Base-by-base conservation (phyloP, 768 basidiomycete genomes). In the Phlegmacium glaucopus region DNA sequence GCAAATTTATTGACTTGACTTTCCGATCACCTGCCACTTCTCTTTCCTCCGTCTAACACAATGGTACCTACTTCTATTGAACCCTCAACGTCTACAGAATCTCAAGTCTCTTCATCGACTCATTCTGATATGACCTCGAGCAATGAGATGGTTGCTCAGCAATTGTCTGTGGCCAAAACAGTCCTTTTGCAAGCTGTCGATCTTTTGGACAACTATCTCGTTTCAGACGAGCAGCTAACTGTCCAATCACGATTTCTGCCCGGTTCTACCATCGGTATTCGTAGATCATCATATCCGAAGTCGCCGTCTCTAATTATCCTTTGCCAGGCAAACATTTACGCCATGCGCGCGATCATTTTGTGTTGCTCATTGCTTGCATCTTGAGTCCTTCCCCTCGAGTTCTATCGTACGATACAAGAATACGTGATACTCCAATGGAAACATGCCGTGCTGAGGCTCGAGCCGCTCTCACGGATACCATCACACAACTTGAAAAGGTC, bases 351-450 rank as follows among this genome's bases (percentile, higher is more conserved):
- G 90, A 92, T 58, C 91, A 93, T 59, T 93, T 88, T 60, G 70
- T 75, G 44, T 75, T 91, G 22, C 74, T 91, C 5, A 58, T 82
- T 36, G 78, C 84, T 28, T 78, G 74, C 38, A 65, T 83, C 42
- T 59, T 70, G 34, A 58, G 54, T 16, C 69, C 74, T 10, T 59
- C 72, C 22, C 74, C 76, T 15, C 71, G 77, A 57, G 67, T 79
- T 36, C 61, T 93, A 43, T 87, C 83, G 12, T 93, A 93, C 61
- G 90, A 93, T 63, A 74, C 76, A 13, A 76, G 90, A 57, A 72
- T 70, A 51, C 80, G 90, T 36, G 87, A 90, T 61, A 90, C 87
- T 2, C 87, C 89, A 7, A 91, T 93, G 87, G 90, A 93, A 65
- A 78, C 68, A 44, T 84, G 74, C 48, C 76, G 79, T 32, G 59